These are phyloP conservation scores for Rubroshorea leprosula DNA, from an alignment of 345 rosid genomes.

Conservation along the genomic window DNA sequence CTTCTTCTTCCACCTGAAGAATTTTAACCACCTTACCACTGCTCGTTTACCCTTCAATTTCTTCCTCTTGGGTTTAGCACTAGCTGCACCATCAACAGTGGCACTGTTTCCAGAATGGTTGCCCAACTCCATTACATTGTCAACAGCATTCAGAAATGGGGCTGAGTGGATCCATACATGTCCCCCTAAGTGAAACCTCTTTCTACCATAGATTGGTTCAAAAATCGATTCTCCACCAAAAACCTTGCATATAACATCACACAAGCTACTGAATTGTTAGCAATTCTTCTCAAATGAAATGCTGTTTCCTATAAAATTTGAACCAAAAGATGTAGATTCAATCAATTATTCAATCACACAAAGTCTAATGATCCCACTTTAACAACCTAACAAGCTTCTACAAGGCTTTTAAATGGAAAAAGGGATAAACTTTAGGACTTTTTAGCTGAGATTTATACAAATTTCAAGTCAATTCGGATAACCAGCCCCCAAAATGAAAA, in stretches of 20 bases:
- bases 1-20: constrained; percentile 92
- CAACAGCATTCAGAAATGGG: constrained; percentile 20
- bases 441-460: too few species aligned
- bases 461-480: too few species aligned
- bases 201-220: constrained; percentile 4
- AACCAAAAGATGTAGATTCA: background rate
- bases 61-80: constrained; percentile 49
- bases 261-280: constrained; percentile 53
- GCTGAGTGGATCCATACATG: constrained; percentile 40
- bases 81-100: constrained; percentile 24
- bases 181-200: constrained; percentile 23
- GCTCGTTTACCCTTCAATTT: constrained; percentile 86
- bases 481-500: too few species aligned
- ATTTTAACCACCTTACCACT: constrained; percentile 82
- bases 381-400: constrained; percentile 1
- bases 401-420: background rate
- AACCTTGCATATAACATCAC: constrained; percentile 56
- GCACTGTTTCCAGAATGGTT: constrained; percentile 20
- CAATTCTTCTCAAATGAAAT: background rate
- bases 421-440: background rate
- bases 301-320: background rate
- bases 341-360: background rate
- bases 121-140: constrained; percentile 19
- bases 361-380: background rate
- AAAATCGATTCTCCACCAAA: constrained; percentile 24